phyloP scores from a whole-genome alignment of 2,329 filamentous ascomycete genomes.

The Colletotrichum tropicale region DNA sequence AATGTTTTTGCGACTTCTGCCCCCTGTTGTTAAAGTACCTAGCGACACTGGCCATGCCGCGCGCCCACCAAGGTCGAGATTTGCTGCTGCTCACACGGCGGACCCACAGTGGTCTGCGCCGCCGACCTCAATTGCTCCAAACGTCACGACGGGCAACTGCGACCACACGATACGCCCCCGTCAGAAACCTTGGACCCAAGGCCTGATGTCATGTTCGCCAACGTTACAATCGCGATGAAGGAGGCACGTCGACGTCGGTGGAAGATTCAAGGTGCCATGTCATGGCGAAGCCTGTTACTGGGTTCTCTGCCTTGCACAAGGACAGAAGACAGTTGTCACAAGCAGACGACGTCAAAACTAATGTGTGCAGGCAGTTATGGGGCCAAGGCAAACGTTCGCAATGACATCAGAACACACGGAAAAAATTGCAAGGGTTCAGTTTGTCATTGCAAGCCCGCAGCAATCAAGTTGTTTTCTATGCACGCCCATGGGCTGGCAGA shows the following conservation, averaged over 20 bases:
- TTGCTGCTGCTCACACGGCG: conserved; percentile 18
- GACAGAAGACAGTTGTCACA: not conserved
- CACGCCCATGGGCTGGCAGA: not conserved
- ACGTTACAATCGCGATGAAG: not conserved
- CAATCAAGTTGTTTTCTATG: not conserved
- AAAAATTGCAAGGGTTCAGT: not conserved
- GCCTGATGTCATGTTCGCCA: not conserved
- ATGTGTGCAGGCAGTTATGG: not conserved
- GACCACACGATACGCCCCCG: conserved; percentile 3
- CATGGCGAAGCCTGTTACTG: not conserved
- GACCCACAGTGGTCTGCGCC: conserved; percentile 8
- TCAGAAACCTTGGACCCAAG: not conserved
- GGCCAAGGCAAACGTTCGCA: not conserved
- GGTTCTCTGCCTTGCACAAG: not conserved
- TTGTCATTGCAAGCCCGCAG: not conserved
- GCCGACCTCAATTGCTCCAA: conserved; percentile 12
- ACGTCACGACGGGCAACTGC: conserved; percentile 7
- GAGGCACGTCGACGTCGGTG: not conserved
- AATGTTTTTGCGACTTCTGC: not conserved
- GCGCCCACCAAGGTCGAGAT: conserved; percentile 3
- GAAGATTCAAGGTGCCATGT: not conserved
- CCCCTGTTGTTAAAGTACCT: too few species aligned
- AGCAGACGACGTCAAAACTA: not conserved
- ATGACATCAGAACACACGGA: not conserved
- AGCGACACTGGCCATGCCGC: too few species aligned